Evolutionary conservation across 2,329 filamentous ascomycete genomes (phyloP), one percentile per base, ranked within the genome.

Genomic region (Pestalotiopsis sp.): DNA sequence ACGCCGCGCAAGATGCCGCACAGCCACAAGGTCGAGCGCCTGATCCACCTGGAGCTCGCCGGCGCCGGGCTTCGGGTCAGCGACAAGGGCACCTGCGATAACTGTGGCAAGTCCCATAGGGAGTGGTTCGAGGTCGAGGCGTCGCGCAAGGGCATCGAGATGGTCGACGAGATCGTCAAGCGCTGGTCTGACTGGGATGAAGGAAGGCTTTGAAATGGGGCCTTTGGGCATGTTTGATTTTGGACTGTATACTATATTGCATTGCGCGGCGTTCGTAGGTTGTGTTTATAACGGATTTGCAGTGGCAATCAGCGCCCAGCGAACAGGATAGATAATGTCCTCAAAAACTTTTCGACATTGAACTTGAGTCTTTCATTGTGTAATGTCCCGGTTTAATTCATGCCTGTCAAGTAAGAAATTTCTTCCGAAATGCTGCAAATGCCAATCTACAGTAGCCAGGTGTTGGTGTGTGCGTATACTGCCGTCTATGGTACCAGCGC

Each of bases 101-200:
- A 90, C 1, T 99, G 96, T 77, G 94, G 94, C 2, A 91, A 90
- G 76, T 91, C 94, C 74, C 96, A 99, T 80, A 85, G 91, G 66
- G 96, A 99, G 82, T 99, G 95, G 95, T 99, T 99, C 78, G 93
- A 97, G 81, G 90, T 98, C 1, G 90, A 93, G 70, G 93, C 93
- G 0, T 91, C 84, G 25, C 87, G 90, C 72, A 86, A 91, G 36
- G 93, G 91, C 0, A 86, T 98, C 3, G 88, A 86, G 70, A 85
- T 87, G 82, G 84, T 89, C 83, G 83, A 89, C 71, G 84, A 92
- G 72, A 89, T 94, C 69, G 90, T 97, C 56, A 89, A 91, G 76
- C 83, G 94, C 72, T 99, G 96, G 96, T 90, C 95, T 9, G 88
- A 88, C 12, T 98, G 95, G 94, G 93, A 92, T 67, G 92, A 93